Evolutionary conservation across 2,329 filamentous ascomycete genomes (phyloP).

Genomic region (Pseudocercospora ulei): DNA sequence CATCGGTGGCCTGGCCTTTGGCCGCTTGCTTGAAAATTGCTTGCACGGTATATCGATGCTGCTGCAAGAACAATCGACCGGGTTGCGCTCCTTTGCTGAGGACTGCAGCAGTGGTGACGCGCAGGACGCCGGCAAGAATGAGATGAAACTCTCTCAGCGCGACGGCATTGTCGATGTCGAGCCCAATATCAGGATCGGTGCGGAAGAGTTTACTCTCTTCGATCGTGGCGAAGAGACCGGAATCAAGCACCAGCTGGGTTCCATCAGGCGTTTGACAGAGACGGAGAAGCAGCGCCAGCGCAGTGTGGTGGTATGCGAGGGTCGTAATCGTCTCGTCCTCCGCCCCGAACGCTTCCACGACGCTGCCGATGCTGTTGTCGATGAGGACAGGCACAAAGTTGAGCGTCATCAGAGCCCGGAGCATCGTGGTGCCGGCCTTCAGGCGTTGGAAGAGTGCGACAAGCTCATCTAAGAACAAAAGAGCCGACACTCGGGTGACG

Average conservation of each 20-base stretch:
- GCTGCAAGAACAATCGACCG: conserved; percentile 66
- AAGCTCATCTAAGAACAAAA: conserved; percentile 72
- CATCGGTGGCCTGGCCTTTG: conserved; percentile 48
- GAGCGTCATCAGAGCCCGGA: conserved; percentile 69
- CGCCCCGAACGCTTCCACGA: conserved; percentile 55
- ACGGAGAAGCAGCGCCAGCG: conserved; percentile 71
- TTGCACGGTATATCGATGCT: conserved; percentile 74
- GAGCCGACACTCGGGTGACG: conserved; percentile 70
- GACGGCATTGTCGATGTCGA: conserved; percentile 58
- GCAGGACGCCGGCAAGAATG: conserved; percentile 67
- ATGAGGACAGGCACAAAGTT: conserved; percentile 89
- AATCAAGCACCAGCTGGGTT: conserved; percentile 76
- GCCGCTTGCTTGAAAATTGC: conserved; percentile 76
- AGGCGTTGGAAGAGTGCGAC: conserved; percentile 58
- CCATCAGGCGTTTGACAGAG: conserved; percentile 76
- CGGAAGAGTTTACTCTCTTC: conserved; percentile 76
- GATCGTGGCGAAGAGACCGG: conserved; percentile 73
- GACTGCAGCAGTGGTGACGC: conserved; percentile 72
- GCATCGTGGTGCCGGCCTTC: conserved; percentile 62
- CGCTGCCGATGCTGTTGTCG: conserved; percentile 68
- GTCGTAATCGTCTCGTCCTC: conserved; percentile 46
- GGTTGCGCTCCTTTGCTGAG: conserved; percentile 68
- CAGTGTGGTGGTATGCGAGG: conserved; percentile 58
- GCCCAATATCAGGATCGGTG: conserved; percentile 83
- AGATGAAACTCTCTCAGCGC: conserved; percentile 75